phyloP scores from a whole-genome alignment of 257 asterid species.

The Striga asiatica region DNA sequence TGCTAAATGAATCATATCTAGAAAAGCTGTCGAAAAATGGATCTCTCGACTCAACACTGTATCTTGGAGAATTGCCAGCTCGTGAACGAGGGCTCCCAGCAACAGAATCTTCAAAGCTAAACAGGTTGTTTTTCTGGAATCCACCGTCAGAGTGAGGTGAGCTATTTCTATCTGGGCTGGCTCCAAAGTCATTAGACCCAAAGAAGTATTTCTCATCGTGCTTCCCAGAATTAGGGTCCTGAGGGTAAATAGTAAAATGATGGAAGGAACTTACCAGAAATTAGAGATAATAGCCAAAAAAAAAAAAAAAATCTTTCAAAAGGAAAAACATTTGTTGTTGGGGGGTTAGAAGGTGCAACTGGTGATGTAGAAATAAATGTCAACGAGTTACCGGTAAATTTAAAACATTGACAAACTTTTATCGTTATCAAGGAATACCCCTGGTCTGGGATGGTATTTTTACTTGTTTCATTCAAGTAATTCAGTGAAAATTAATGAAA shows the following conservation, averaged over 20 bases:
- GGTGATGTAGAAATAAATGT: no score
- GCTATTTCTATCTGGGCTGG: slow-evolving; percentile 45
- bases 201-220: slow-evolving; percentile 60
- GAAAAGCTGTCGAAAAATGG: slow-evolving; percentile 62
- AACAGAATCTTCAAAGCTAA: slow-evolving; percentile 67
- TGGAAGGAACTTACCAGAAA: no score
- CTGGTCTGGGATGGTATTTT: no score
- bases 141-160: slow-evolving; percentile 45
- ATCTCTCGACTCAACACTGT: slow-evolving; percentile 48
- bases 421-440: neutral
- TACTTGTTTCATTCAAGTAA: no score
- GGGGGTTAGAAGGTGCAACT: no score
- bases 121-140: slow-evolving; percentile 51
- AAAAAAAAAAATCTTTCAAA: no score
- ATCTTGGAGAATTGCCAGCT: slow-evolving; percentile 55
- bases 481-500: neutral
- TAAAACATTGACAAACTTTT: no score
- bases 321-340: no score
- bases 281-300: no score
- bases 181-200: slow-evolving; percentile 64
- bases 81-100: no score
- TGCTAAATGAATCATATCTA: slow-evolving; percentile 65
- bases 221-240: slow-evolving; percentile 64
- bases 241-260: slow-evolving; percentile 8
- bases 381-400: no score